Evolutionary conservation across 1,284 basidiomycete species (phyloP), one percentile per base, ranked within the genome.

Genomic region (Pseudozyma tsukubaensis): DNA sequence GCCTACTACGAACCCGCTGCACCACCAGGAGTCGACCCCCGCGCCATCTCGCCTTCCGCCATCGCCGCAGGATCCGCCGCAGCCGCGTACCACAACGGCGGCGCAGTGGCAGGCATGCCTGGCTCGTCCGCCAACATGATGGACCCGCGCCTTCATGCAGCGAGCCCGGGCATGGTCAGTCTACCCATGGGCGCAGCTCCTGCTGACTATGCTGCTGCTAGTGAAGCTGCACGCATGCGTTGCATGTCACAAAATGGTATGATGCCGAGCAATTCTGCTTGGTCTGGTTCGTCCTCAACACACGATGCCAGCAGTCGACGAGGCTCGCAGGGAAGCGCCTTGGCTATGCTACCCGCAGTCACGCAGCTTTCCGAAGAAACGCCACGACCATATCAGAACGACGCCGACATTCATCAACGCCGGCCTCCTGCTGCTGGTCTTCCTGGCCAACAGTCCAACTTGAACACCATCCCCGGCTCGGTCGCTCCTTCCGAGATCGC

Each of bases 391-490:
- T 45, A 35, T 37, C 53, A 40, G 1, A 36, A 14, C 21, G 64
- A 67, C 8, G 55, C 44, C n/a, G 54, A 58, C 1, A 49, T 19
- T 14, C 54, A 42, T 14, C 37, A 47, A n/a, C 54, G 60, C n/a
- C 47, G 59, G 29, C 51, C 50, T 14, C 60, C 67, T 1, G 60
- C 60, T 1, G 60, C 60, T 5, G 60, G 67, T 4, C 16, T 59
- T 9, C 43, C 50, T 10, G 60, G 60, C 19, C 58, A 43, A 13
- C 60, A 49, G 37, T 59, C 67, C 11, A 52, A 52, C 14, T 18
- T 70, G 49, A 55, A 43, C 39, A 59, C 67, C 13, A 70, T 70
- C 12, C 67, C 60, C n/a, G 67, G 67, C 50, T 70, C 67, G 6
- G 49, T 59, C 3, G 59, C 65, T 13, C 55, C 39, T 1, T 70